Conservation (phyloP, 768 basidiomycete species). For the Kondoa malvinella region DNA sequence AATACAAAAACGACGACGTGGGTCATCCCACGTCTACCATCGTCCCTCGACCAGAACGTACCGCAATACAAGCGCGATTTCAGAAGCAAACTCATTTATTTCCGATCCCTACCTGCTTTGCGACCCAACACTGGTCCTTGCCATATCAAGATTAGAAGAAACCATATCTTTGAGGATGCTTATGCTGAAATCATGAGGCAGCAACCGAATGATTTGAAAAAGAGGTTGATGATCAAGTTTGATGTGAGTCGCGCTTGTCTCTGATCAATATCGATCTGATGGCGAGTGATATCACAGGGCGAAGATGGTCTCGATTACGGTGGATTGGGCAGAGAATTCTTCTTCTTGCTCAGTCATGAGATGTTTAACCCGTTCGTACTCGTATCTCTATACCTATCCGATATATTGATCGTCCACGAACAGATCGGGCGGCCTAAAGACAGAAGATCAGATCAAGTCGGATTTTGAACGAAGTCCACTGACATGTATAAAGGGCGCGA, state of each 20-base stretch:
- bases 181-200: slow-evolving; percentile 99
- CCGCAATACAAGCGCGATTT: slow-evolving; percentile 99
- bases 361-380: slow-evolving; percentile 53
- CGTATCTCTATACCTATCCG: too few species aligned
- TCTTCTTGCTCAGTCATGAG: slow-evolving; percentile 97
- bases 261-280: slow-evolving; percentile 34
- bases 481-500: too few species aligned
- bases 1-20: slow-evolving; percentile 88
- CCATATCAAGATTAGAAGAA: slow-evolving; percentile 93
- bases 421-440: too few species aligned
- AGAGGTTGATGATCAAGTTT: slow-evolving; percentile 98
- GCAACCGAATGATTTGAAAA: slow-evolving; percentile 94
- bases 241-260: slow-evolving; percentile 13
- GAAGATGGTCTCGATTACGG: slow-evolving; percentile 99
- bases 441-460: too few species aligned
- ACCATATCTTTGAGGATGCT: slow-evolving; percentile 97
- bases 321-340: slow-evolving; percentile 95
- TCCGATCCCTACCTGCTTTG: slow-evolving; percentile 95
- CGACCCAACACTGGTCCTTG: slow-evolving; percentile 96
- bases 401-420: too few species aligned
- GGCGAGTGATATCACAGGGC: slow-evolving; percentile 36
- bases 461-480: too few species aligned
- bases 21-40: slow-evolving; percentile 94
- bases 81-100: slow-evolving; percentile 96
- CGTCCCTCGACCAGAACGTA: slow-evolving; percentile 85